These are phyloP conservation scores for Puccinia brachypodii DNA, from an alignment of 1,284 basidiomycete species.

Conservation along the genomic window DNA sequence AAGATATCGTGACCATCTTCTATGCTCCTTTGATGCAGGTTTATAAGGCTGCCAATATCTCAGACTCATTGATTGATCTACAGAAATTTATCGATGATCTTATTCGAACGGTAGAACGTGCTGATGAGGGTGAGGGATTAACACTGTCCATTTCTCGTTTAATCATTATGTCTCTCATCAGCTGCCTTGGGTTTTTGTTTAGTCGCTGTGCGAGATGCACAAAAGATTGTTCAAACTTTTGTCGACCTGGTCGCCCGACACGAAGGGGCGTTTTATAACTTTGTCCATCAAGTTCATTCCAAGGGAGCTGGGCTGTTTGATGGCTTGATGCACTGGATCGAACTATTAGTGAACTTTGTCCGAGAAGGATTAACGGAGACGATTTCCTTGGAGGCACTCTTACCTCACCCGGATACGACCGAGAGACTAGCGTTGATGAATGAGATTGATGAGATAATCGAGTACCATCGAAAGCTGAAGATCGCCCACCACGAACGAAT, in stretches of 20 bases:
- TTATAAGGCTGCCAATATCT: constrained; percentile 95
- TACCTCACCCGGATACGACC: constrained; percentile 70
- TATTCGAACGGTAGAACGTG: constrained; percentile 87
- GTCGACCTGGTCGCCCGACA: constrained; percentile 91
- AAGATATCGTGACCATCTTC: constrained; percentile 99
- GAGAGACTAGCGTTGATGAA: constrained; percentile 73
- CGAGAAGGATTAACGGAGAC: constrained; percentile 74
- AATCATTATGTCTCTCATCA: background rate
- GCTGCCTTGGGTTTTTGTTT: constrained; percentile 25
- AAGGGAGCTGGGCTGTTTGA: constrained; percentile 95
- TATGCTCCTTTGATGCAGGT: constrained; percentile 97
- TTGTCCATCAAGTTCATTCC: constrained; percentile 97
- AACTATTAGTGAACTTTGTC: constrained; percentile 86
- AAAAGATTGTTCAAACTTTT: constrained; percentile 84
- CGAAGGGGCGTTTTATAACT: constrained; percentile 91
- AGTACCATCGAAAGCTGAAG: constrained; percentile 89
- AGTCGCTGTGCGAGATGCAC: constrained; percentile 83
- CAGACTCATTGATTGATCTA: constrained; percentile 85
- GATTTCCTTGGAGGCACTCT: constrained; percentile 78
- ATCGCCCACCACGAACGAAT: constrained; percentile 84
- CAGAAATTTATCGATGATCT: constrained; percentile 95
- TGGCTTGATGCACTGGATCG: constrained; percentile 92
- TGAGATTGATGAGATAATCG: constrained; percentile 80
- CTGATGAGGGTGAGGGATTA: constrained; percentile 78
- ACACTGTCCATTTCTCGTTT: constrained; percentile 50